These are phyloP conservation scores for Verticillium alfalfae DNA, from an alignment of 2,329 filamentous ascomycete genomes.

Conservation along the genomic window DNA sequence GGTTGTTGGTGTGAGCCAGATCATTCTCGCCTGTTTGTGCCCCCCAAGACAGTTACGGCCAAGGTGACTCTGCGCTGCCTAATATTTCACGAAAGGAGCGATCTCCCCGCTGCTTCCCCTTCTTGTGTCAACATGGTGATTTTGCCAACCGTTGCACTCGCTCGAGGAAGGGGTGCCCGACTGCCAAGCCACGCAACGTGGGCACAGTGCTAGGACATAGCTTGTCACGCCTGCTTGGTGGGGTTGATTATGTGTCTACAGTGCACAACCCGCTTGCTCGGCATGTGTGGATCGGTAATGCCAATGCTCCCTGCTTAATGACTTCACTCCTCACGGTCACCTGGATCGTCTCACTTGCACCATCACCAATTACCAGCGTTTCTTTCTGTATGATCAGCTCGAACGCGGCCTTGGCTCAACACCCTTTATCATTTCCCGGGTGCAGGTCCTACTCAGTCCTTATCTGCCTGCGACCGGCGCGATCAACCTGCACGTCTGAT, in stretches of 20 bases:
- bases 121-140: background rate
- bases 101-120: too few relatives aligned
- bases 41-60: background rate
- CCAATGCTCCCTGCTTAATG: background rate
- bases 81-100: too few relatives aligned
- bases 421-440: background rate
- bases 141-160: background rate
- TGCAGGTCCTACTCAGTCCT: background rate
- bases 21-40: background rate
- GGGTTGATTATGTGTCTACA: background rate
- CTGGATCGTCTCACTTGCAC: background rate
- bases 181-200: background rate
- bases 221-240: background rate
- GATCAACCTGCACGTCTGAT: background rate
- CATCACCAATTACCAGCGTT: background rate
- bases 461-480: background rate
- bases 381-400: background rate
- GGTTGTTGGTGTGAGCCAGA: background rate
- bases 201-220: background rate
- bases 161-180: background rate
- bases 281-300: background rate
- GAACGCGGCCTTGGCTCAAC: background rate
- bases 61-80: too few relatives aligned
- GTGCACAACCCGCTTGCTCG: background rate
- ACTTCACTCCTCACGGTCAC: background rate